A percentile compares a stretch with the other conserved stretches of the same genome.
Conservation (phyloP, 129 eudicot species). For the Lonicera japonica region DNA sequence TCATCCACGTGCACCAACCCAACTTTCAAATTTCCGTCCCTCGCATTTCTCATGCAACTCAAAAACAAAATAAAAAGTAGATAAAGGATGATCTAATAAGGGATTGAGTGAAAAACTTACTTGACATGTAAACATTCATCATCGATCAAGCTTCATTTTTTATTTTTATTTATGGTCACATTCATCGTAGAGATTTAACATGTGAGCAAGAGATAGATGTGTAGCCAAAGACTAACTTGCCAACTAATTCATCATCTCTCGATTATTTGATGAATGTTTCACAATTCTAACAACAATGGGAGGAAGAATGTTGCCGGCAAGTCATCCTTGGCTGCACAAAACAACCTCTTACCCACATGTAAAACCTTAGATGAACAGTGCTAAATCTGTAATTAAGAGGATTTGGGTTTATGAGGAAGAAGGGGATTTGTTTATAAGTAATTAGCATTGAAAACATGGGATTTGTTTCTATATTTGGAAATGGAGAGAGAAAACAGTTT, state of each 20-base stretch:
- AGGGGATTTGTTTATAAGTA: background rate
- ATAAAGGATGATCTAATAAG: background rate
- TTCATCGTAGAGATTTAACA: slow-evolving; percentile 53
- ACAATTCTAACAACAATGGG: background rate
- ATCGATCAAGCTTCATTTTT: background rate
- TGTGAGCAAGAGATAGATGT: slow-evolving; percentile 42
- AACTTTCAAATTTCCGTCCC: no score
- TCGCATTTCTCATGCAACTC: no score
- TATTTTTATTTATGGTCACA: no score
- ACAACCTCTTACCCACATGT: slow-evolving; percentile 47
- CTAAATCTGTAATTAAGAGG: background rate
- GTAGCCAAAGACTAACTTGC: slow-evolving; percentile 62
- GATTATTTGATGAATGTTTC: background rate
- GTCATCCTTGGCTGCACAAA: slow-evolving; percentile 86
- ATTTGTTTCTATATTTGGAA: background rate
- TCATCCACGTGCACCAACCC: no score
- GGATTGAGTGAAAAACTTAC: background rate
- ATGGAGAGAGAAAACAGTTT: background rate
- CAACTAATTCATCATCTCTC: slow-evolving; percentile 10
- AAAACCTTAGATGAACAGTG: slow-evolving; percentile 35
- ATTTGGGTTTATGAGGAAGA: background rate
- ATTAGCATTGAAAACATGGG: background rate
- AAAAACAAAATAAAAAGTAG: no score
- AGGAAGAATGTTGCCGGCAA: slow-evolving; percentile 37
- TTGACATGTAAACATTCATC: background rate